A percentile compares a stretch with the other conserved stretches of the same genome.
Evolutionary conservation across 78 protist genomes (phyloP).

Genomic region (Dictyostelium capitatum): DNA sequence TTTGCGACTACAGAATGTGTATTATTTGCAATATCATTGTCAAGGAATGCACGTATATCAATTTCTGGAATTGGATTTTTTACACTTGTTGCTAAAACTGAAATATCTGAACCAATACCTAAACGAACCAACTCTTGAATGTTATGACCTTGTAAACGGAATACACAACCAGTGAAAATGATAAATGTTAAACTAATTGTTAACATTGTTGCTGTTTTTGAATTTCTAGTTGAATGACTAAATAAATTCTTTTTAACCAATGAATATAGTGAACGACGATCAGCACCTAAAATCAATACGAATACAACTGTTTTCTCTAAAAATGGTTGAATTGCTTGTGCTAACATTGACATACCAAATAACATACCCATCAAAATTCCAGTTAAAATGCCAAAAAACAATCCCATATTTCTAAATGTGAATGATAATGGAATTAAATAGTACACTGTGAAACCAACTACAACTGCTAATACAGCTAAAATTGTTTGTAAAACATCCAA

Average conservation of each 20-base stretch:
- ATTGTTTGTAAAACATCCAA: slow-evolving; percentile 79
- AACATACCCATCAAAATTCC: slow-evolving; percentile 89
- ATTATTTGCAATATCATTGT: slow-evolving; percentile 54
- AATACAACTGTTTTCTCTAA: slow-evolving; percentile 56
- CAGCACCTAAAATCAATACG: slow-evolving; percentile 50
- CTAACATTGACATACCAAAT: slow-evolving; percentile 89
- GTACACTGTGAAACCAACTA: slow-evolving; percentile 89
- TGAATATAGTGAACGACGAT: slow-evolving; percentile 21
- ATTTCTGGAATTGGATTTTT: slow-evolving; percentile 65
- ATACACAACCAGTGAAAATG: slow-evolving; percentile 93
- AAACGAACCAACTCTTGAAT: slow-evolving; percentile 57
- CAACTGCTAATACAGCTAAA: slow-evolving; percentile 65
- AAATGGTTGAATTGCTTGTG: slow-evolving; percentile 73
- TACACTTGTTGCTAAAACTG: slow-evolving; percentile 3
- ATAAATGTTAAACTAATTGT: slow-evolving; percentile 88
- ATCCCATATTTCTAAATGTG: slow-evolving; percentile 66
- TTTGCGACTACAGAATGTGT: not conserved
- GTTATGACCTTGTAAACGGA: slow-evolving; percentile 83
- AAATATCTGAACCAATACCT: slow-evolving; percentile 90
- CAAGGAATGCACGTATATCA: slow-evolving; percentile 34
- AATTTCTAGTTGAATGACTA: slow-evolving; percentile 85
- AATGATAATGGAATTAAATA: slow-evolving; percentile 91
- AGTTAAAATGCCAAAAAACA: slow-evolving; percentile 85
- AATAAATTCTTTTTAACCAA: slow-evolving; percentile 88
- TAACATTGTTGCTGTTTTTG: slow-evolving; percentile 94